These are phyloP conservation scores for Gnomoniopsis smithogilvyi DNA, from an alignment of 2,329 filamentous ascomycete genomes.

Conservation along the genomic window DNA sequence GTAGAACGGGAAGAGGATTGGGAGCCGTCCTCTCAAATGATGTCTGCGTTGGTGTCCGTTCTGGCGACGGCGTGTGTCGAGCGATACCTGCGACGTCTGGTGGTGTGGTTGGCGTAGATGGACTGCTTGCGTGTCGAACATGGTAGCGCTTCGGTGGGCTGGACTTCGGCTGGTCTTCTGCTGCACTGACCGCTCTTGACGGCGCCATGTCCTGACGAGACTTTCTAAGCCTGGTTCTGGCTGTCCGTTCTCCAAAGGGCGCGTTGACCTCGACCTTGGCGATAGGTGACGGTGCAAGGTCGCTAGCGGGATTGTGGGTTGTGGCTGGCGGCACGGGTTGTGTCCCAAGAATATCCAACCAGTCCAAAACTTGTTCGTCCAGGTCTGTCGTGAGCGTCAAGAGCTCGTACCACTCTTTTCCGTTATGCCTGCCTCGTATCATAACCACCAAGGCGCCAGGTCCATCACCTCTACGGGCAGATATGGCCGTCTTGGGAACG, in stretches of 20 bases:
- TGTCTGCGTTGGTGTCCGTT: conserved; percentile 37
- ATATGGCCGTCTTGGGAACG: conserved; percentile 68
- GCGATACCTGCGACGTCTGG: conserved; percentile 15
- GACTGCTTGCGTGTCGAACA: conserved; percentile 26
- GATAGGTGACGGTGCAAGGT: neutral
- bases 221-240: neutral
- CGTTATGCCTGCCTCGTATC: conserved; percentile 68
- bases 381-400: conserved; percentile 74
- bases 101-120: conserved; percentile 25
- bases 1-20: conserved; percentile 16
- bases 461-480: conserved; percentile 71
- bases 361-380: conserved; percentile 76
- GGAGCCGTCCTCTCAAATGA: conserved; percentile 23
- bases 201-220: conserved; percentile 14
- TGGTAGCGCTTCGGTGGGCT: conserved; percentile 35
- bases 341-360: conserved; percentile 73
- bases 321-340: conserved; percentile 43
- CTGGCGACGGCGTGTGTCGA: conserved; percentile 25
- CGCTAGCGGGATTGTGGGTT: neutral
- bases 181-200: conserved; percentile 20
- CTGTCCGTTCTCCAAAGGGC: conserved; percentile 28
- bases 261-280: conserved; percentile 23
- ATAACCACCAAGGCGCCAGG: conserved; percentile 77
- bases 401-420: conserved; percentile 77
- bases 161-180: conserved; percentile 26